Conservation (phyloP, 208 protist species). For the Balamuthia mandrillaris region DNA sequence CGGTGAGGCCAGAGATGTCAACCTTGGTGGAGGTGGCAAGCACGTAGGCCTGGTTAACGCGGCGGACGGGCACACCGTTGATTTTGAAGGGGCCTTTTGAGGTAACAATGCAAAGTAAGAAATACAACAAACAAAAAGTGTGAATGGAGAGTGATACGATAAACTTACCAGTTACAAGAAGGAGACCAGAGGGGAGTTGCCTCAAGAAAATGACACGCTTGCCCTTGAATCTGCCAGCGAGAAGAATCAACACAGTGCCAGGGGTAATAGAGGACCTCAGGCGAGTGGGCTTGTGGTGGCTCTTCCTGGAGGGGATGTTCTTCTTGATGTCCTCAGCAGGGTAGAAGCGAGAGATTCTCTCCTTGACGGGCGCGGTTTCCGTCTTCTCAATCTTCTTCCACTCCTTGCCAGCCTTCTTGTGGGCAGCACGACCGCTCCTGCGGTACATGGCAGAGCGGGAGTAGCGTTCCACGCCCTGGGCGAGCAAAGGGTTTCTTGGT, state of each 20-base stretch:
- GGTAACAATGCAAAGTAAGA: no score
- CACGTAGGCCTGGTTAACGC: constrained; percentile 94
- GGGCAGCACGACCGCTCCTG: background rate
- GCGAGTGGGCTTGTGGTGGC: constrained; percentile 52
- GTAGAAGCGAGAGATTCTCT: constrained; percentile 53
- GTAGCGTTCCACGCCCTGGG: background rate
- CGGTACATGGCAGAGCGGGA: constrained; percentile 26
- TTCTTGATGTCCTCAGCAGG: constrained; percentile 46
- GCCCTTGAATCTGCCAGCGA: constrained; percentile 93
- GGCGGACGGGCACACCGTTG: constrained; percentile 96
- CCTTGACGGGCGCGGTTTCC: background rate
- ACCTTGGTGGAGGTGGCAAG: constrained; percentile 97
- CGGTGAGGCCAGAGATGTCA: constrained; percentile 83
- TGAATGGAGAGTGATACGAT: no score
- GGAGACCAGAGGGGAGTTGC: constrained; percentile 90
- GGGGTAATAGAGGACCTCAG: constrained; percentile 76
- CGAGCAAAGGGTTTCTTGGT: constrained; percentile 1
- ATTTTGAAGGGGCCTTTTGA: constrained; percentile 86
- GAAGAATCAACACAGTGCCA: constrained; percentile 91
- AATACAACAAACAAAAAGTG: no score
- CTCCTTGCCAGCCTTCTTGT: constrained; percentile 11
- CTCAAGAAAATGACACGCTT: constrained; percentile 96
- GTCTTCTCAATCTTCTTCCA: constrained; percentile 9
- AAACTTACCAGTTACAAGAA: constrained; percentile 94
- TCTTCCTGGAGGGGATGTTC: constrained; percentile 47